A percentile compares a stretch with the other conserved stretches of the same genome.
These are phyloP conservation scores for Podaxis sp. DNA, from an alignment of 768 basidiomycete genomes.

Conservation along the genomic window DNA sequence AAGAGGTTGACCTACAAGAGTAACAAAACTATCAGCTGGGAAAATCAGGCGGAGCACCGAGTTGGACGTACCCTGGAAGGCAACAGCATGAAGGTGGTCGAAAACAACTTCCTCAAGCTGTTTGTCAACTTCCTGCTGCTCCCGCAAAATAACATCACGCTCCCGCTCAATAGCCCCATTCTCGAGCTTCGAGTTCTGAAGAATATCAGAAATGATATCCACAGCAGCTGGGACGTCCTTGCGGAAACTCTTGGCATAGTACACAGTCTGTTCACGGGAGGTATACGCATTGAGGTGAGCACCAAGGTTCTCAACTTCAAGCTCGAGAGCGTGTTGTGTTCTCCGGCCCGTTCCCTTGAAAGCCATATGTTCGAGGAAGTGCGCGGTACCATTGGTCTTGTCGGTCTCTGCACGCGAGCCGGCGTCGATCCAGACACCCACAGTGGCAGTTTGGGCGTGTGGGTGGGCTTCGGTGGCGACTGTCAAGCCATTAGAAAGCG, in stretches of 20 bases:
- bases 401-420: conserved; percentile 96
- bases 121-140: conserved; percentile 99
- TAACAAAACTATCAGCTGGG: neutral
- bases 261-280: conserved; percentile 97
- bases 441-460: conserved; percentile 95
- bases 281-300: conserved; percentile 98
- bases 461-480: conserved; percentile 91
- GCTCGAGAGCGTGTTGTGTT: conserved; percentile 86
- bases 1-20: conserved; percentile 76
- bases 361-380: conserved; percentile 99
- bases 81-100: conserved; percentile 95
- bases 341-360: conserved; percentile 94
- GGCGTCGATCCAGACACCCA: conserved; percentile 99
- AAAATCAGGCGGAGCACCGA: conserved; percentile 6
- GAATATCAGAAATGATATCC: conserved; percentile 97
- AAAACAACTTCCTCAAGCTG: conserved; percentile 98
- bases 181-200: conserved; percentile 96
- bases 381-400: conserved; percentile 93
- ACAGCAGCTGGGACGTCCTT: conserved; percentile 90
- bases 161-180: conserved; percentile 86
- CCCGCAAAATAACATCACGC: conserved; percentile 92
- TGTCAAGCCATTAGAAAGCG: conserved; percentile 91
- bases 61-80: conserved; percentile 80
- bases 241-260: conserved; percentile 98
- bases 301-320: conserved; percentile 97